These are phyloP conservation scores for Dittrichia graveolens DNA, from an alignment of 129 eudicot genomes.

Conservation along the genomic window DNA sequence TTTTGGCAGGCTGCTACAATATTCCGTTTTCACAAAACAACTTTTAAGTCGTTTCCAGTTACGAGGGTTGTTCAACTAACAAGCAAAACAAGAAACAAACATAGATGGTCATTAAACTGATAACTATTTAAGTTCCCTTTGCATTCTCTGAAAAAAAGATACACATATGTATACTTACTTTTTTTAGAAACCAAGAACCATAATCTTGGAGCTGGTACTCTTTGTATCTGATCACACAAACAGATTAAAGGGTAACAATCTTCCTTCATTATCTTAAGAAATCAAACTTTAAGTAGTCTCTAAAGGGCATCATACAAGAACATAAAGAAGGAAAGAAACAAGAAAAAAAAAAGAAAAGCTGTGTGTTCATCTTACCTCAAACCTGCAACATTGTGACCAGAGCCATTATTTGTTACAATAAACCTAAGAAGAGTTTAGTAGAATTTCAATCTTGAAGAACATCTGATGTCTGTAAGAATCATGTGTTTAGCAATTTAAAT, in stretches of 20 bases:
- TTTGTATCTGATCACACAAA: slow-evolving; percentile 62
- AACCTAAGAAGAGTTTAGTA: slow-evolving; percentile 48
- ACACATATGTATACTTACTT: slow-evolving; percentile 43
- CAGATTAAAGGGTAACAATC: slow-evolving; percentile 10
- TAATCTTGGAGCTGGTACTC: slow-evolving; percentile 96
- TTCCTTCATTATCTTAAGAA: neutral
- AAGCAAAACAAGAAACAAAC: slow-evolving; percentile 28
- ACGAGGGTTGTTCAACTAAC: slow-evolving; percentile 69
- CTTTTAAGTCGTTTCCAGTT: slow-evolving; percentile 82
- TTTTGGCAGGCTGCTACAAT: slow-evolving; percentile 62
- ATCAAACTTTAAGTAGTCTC: neutral
- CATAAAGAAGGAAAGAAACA: neutral
- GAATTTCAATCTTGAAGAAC: neutral
- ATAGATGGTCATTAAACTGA: neutral
- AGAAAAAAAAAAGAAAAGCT: too few species aligned
- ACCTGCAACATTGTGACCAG: slow-evolving; percentile 80
- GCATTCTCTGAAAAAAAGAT: neutral
- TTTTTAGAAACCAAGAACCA: slow-evolving; percentile 79
- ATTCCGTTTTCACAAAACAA: slow-evolving; percentile 78
- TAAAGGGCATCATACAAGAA: neutral
- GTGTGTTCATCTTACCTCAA: slow-evolving; percentile 52
- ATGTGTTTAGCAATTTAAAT: neutral
- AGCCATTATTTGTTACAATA: slow-evolving; percentile 82
- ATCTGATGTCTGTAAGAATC: neutral
- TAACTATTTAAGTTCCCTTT: neutral